Evolutionary conservation across 139 green algal genomes (phyloP).

Genomic region (Monoraphidium neglectum): DNA sequence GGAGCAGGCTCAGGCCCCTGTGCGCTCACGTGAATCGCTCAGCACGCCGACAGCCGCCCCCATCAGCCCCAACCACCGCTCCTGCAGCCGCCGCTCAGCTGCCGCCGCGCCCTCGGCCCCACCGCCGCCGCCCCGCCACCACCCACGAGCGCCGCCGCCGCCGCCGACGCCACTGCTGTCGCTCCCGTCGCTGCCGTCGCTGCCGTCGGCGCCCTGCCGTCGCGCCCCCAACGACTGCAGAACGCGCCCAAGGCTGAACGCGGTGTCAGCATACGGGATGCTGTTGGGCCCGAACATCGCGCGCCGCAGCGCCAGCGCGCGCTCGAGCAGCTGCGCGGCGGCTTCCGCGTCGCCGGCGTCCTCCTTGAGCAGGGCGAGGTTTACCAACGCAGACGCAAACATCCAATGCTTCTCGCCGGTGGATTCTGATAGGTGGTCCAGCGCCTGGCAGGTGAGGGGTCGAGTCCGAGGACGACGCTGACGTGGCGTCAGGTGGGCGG

Average conservation of each 20-base stretch:
- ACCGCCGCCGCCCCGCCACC: conserved; percentile 26
- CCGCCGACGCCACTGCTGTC: background rate
- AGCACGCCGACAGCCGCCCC: conserved; percentile 32
- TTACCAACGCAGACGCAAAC: conserved; percentile 53
- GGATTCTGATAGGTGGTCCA: conserved; percentile 39
- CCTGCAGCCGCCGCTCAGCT: conserved; percentile 9
- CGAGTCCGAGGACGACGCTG: conserved; percentile 10
- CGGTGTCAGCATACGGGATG: conserved; percentile 57
- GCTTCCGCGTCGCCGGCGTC: conserved; percentile 23
- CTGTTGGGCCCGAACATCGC: conserved; percentile 45
- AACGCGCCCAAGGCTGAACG: conserved; percentile 39
- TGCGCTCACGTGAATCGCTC: conserved; percentile 31
- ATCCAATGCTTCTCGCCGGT: conserved; percentile 61
- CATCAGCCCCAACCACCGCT: conserved; percentile 28
- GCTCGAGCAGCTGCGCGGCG: conserved; percentile 26
- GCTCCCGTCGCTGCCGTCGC: too few species aligned
- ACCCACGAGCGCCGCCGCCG: background rate
- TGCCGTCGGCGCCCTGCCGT: too few species aligned
- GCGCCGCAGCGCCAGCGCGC: conserved; percentile 38
- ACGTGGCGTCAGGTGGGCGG: too few species aligned
- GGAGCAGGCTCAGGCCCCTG: background rate
- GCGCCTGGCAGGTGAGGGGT: conserved; percentile 31
- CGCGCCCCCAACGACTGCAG: too few species aligned
- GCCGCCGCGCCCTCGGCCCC: conserved; percentile 25
- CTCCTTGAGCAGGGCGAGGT: conserved; percentile 58